Evolutionary conservation across 306 rosid species (phyloP).

Genomic region (Fragaria iinumae): DNA sequence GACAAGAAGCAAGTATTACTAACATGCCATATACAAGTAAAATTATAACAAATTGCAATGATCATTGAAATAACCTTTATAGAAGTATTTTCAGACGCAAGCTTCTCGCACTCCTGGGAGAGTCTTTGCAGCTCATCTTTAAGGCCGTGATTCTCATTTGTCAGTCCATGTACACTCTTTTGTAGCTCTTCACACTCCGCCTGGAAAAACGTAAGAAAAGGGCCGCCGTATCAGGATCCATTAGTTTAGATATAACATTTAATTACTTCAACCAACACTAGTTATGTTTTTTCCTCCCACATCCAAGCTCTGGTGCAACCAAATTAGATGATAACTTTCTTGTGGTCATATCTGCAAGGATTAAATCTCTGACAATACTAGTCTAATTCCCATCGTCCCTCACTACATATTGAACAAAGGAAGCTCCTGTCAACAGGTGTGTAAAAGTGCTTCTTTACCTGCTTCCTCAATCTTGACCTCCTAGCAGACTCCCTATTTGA

Average conservation of each 20-base stretch:
- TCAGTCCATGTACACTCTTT: constrained; percentile 72
- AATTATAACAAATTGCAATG: not conserved
- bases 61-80: constrained; percentile 54
- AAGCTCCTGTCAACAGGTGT: too few species aligned
- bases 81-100: constrained; percentile 72
- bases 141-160: constrained; percentile 64
- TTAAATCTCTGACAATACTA: not conserved
- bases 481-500: constrained; percentile 97
- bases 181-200: constrained; percentile 98
- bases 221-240: not conserved
- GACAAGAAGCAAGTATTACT: not conserved
- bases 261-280: not conserved
- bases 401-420: not conserved
- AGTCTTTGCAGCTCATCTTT: constrained; percentile 82
- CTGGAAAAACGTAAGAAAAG: constrained; percentile 33
- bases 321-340: not conserved
- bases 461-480: constrained; percentile 97
- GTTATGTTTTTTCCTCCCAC: not conserved
- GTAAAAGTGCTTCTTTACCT: constrained; percentile 42
- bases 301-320: not conserved
- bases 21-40: not conserved
- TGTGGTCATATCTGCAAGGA: not conserved
- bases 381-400: not conserved
- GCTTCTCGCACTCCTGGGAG: constrained; percentile 83
- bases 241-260: not conserved